Evolutionary conservation across 2,329 filamentous ascomycete genomes (phyloP).

Genomic region (Akanthomyces dipterigenus): DNA sequence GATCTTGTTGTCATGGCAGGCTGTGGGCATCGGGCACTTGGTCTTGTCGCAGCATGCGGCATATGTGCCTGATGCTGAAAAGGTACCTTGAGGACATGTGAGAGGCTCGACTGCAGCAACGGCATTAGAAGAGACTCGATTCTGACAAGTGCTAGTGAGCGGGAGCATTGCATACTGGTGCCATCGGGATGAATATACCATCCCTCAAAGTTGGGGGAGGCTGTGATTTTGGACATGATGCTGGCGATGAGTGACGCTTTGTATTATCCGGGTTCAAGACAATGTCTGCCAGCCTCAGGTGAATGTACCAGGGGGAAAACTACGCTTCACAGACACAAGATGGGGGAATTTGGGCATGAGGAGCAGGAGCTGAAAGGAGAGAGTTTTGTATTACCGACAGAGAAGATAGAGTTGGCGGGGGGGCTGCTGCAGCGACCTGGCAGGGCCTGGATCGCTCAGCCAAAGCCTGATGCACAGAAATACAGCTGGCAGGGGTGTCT

Average conservation of each 20-base stretch:
- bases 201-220: constrained; percentile 8
- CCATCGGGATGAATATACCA: constrained; percentile 10
- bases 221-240: constrained; percentile 1
- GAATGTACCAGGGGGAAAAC: not conserved
- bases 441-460: constrained; percentile 5
- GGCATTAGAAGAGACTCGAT: not conserved
- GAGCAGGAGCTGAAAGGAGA: not conserved
- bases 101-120: not conserved
- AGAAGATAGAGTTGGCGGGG: not conserved
- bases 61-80: not conserved
- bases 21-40: constrained; percentile 6
- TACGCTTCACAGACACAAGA: not conserved
- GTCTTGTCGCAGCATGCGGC: constrained; percentile 5
- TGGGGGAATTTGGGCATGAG: not conserved
- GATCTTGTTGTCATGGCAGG: constrained; percentile 4
- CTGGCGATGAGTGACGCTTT: not conserved
- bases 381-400: not conserved
- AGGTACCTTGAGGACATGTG: constrained; percentile 9
- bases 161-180: not conserved
- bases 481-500: constrained; percentile 3
- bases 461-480: not conserved
- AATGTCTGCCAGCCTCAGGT: not conserved
- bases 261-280: not conserved
- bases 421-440: not conserved
- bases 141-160: not conserved